A percentile compares a stretch with the other conserved stretches of the same genome.
These are phyloP conservation scores for Clathrus columnatus DNA, from an alignment of 768 basidiomycete genomes.

Conservation along the genomic window DNA sequence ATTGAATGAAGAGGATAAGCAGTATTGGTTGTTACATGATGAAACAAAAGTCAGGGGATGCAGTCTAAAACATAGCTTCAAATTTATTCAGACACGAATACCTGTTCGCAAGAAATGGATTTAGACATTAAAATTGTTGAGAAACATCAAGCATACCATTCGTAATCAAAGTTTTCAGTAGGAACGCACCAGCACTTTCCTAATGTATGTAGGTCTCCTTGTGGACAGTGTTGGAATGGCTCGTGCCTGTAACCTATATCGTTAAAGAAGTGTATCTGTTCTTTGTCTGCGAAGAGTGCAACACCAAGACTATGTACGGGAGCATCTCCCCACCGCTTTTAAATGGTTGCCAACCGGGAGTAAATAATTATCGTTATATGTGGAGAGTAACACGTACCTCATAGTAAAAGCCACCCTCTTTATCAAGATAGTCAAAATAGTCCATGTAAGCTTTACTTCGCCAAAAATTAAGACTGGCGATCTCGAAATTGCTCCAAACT, in stretches of 20 bases:
- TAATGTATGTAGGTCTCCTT: slow-evolving; percentile 59
- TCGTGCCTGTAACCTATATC: slow-evolving; percentile 92
- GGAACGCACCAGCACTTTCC: slow-evolving; percentile 86
- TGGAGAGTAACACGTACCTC: slow-evolving; percentile 39
- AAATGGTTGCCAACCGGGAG: neutral
- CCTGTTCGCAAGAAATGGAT: slow-evolving; percentile 29
- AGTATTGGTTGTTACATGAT: neutral
- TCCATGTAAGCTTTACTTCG: slow-evolving; percentile 70
- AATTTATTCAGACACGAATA: slow-evolving; percentile 84
- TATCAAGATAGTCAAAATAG: slow-evolving; percentile 77
- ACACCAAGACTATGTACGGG: slow-evolving; percentile 87
- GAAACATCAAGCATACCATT: neutral
- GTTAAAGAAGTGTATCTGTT: slow-evolving; percentile 90
- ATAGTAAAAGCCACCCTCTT: slow-evolving; percentile 81
- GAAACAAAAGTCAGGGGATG: slow-evolving; percentile 3
- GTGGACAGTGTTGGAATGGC: slow-evolving; percentile 89
- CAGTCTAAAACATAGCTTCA: slow-evolving; percentile 44
- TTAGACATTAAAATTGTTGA: neutral
- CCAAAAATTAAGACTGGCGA: slow-evolving; percentile 79
- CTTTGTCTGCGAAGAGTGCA: slow-evolving; percentile 78
- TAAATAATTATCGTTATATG: neutral
- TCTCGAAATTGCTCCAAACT: slow-evolving; percentile 96
- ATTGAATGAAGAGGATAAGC: neutral
- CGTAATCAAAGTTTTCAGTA: slow-evolving; percentile 59
- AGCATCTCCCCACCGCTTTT: slow-evolving; percentile 88